Percentiles rank a stretch among this genome's conserved stretches.
Conservation (phyloP, 169 alveolate genomes). For the Eimeria zaria region DNA sequence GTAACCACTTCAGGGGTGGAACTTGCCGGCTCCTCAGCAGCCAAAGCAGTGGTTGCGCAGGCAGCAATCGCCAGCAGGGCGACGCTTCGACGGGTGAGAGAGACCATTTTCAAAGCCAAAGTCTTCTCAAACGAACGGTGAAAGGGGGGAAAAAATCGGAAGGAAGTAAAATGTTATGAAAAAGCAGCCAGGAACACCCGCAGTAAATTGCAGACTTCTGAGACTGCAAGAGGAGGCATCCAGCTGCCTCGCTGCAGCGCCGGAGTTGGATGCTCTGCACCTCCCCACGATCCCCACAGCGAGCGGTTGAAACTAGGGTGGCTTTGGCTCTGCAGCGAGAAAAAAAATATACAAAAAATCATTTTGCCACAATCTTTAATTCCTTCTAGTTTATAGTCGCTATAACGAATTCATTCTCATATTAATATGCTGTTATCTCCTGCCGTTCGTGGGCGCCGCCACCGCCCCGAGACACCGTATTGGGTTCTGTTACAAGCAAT, state of each 20-base stretch:
- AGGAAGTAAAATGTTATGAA: background rate
- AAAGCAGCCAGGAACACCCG: background rate
- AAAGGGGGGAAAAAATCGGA: background rate
- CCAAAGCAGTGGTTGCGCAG: slow-evolving; percentile 55
- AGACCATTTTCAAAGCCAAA: slow-evolving; percentile 1
- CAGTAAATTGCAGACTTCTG: background rate
- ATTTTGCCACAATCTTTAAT: background rate
- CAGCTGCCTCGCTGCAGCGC: background rate
- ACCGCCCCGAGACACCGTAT: background rate
- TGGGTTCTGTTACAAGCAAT: background rate
- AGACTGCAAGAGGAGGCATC: slow-evolving; percentile 12
- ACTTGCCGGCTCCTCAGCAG: slow-evolving; percentile 26
- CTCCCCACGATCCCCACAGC: slow-evolving; percentile 56
- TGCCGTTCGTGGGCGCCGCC: background rate
- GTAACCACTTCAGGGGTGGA: background rate
- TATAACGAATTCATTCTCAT: background rate
- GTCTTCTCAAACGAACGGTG: background rate
- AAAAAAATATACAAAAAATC: background rate
- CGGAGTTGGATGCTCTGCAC: slow-evolving; percentile 33
- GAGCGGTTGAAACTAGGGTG: background rate
- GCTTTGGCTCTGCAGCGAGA: background rate
- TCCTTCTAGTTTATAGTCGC: background rate
- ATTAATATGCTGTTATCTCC: background rate
- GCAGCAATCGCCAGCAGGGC: slow-evolving; percentile 46
- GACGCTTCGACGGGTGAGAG: slow-evolving; percentile 17